These are phyloP conservation scores for Hypoxylon subgilvum DNA, from an alignment of 495 filamentous ascomycete genomes.

Conservation along the genomic window DNA sequence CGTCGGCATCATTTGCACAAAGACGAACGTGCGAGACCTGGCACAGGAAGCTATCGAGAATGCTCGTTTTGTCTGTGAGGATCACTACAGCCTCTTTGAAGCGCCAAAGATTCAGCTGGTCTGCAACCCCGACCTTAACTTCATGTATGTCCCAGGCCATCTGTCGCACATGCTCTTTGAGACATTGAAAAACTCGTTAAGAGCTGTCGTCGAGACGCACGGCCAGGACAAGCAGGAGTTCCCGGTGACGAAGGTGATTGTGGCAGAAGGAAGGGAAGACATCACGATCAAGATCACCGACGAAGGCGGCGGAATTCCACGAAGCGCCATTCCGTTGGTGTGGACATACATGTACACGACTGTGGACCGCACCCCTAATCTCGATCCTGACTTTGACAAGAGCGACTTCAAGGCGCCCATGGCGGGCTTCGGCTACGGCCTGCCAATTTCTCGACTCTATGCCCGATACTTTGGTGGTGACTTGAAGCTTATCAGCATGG, in stretches of 20 bases:
- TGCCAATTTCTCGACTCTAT: slow-evolving; percentile 92
- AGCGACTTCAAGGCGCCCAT: slow-evolving; percentile 99
- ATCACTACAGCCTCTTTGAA: slow-evolving; percentile 97
- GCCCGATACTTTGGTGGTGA: slow-evolving; percentile 97
- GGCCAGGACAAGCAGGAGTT: slow-evolving; percentile 95
- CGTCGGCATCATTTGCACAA: slow-evolving; percentile 98
- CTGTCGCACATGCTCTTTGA: slow-evolving; percentile 99
- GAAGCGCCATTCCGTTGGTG: slow-evolving; percentile 88
- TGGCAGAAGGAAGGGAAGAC: slow-evolving; percentile 96
- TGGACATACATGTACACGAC: slow-evolving; percentile 99
- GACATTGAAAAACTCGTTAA: slow-evolving; percentile 96
- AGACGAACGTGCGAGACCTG: slow-evolving; percentile 94
- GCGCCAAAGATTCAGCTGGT: slow-evolving; percentile 96
- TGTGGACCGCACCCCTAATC: slow-evolving; percentile 89
- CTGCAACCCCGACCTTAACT: slow-evolving; percentile 88
- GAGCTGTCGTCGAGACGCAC: slow-evolving; percentile 94
- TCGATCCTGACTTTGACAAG: slow-evolving; percentile 98
- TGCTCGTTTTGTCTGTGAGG: slow-evolving; percentile 96
- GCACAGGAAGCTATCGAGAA: slow-evolving; percentile 98
- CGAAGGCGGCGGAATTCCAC: slow-evolving; percentile 93
- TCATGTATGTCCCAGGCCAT: slow-evolving; percentile 99
- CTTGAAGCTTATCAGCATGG: slow-evolving; percentile 97
- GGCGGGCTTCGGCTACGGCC: slow-evolving; percentile 96
- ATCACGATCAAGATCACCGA: slow-evolving; percentile 98
- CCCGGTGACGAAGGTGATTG: slow-evolving; percentile 94